Evolutionary conservation across 192 early-diverging fungal species (phyloP), one percentile per base, ranked within the genome.

Genomic region (Phlyctochytrium arcticum): DNA sequence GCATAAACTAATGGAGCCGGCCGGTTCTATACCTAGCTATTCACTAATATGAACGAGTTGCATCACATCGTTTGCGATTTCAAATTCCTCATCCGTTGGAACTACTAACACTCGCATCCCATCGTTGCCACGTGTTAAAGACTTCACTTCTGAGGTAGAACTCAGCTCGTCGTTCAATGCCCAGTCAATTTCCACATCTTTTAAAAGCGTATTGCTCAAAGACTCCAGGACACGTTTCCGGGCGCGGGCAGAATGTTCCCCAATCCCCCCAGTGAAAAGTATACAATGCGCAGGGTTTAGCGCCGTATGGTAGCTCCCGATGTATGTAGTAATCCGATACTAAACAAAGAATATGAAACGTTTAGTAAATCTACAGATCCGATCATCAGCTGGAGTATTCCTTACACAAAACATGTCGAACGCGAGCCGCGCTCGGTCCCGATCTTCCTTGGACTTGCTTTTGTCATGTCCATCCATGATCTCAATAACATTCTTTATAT

Each of bases 191-290:
- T 60, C 27, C n/a, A 32, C 35, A 1, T 50, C 47, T 3, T 75
- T 50, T 15, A 74, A n/a, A 0, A 8, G 31, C 2, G 42, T 26
- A 23, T 72, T 59, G 3, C 75, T 34, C 27, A 64, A 75, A 75
- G 42, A 17, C 33, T 61, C 6, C 57, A 12, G 39, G 29, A 50
- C 12, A 75, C 73, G 9, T 34, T 33, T 57, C 3, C 74, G 64
- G 10, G 75, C 57, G 24, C 70, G 47, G 12, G 23, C 35, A 29
- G 54, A 42, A 51, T 78, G 64, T 31, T 78, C 76, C 4, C 76
- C 76, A 36, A 78, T 75, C 17, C 76, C 76, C n/a, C 76, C 76
- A 0, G 73, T 72, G 44, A 78, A 78, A 0, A 78, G 34, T 39
- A 78, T 54, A 8, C 62, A 69, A 34, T 72, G 62, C 0, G 56